These are phyloP conservation scores for Flaveria sonorensis DNA, from an alignment of 129 eudicot genomes.

Conservation along the genomic window DNA sequence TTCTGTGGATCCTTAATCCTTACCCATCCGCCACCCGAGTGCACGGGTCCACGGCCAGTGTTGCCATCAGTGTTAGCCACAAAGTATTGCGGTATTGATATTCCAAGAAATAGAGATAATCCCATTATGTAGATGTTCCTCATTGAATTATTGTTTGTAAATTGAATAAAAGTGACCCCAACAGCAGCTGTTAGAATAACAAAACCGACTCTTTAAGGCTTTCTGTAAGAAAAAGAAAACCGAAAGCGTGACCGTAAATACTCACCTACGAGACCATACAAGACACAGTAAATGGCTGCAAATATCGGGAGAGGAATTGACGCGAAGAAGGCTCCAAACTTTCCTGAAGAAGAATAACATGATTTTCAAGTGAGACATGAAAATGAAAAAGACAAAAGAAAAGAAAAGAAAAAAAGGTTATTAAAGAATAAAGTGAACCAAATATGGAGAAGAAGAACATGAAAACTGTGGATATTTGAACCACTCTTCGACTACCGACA, in stretches of 20 bases:
- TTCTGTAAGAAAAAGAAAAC: neutral
- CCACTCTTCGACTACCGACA: conserved; percentile 71
- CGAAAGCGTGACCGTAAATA: neutral
- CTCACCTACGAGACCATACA: conserved; percentile 88
- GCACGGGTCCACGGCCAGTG: conserved; percentile 69
- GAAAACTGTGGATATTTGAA: conserved; percentile 56
- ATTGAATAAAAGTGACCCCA: conserved; percentile 79
- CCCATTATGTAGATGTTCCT: conserved; percentile 84
- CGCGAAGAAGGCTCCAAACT: conserved; percentile 93
- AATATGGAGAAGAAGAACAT: conserved; percentile 62
- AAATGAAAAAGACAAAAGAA: neutral
- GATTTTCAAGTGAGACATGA: conserved; percentile 4
- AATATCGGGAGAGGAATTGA: conserved; percentile 86
- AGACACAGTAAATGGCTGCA: conserved; percentile 85
- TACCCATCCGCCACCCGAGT: conserved; percentile 86
- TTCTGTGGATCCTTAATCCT: conserved; percentile 13
- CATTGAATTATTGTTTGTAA: conserved; percentile 79
- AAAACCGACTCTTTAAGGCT: neutral
- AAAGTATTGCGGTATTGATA: conserved; percentile 85
- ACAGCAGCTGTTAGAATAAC: conserved; percentile 58
- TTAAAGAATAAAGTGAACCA: conserved; percentile 30
- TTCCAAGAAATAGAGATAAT: conserved; percentile 74
- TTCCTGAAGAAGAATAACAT: conserved; percentile 45
- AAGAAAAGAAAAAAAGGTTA: neutral
- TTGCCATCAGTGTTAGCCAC: conserved; percentile 54